Evolutionary conservation across 306 rosid species (phyloP), one percentile per base, ranked within the genome.

Genomic region (Erythrophleum fordii): DNA sequence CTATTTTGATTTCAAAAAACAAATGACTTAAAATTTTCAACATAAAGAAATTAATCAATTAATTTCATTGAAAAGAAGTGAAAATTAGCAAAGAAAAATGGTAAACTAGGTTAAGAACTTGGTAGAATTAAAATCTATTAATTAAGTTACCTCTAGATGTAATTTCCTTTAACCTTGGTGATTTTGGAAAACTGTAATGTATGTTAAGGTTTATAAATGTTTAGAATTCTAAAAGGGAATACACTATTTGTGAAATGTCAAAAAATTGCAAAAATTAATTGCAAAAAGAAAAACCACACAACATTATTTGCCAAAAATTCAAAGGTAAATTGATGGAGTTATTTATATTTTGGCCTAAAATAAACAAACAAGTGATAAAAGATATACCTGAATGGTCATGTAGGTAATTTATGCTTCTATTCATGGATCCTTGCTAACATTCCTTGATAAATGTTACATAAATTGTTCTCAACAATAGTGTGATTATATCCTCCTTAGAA

Each of bases 371-470:
- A 18, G 26, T 52, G 31, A 23, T 56, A 8, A 20, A 56, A 23
- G 3, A 25, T 37, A 59, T 23, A 25, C 65, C 65, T 59, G 37
- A 18, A 59, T 26, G 25, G 5, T 26, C 11, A 23, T 60, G 41
- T 4, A 64, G 34, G 45, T 34, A 35, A 23, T 11, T 0, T 69
- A 69, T 69, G 56, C 56, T 69, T n/a, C 12, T 23, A 9, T 69
- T 69, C 74, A 44, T 23, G 53, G 44, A 37, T 45, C 58, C 74
- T 26, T 46, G 55, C 74, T 56, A 69, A 25, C 55, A 69, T 13
- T 69, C 14, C 23, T 22, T 10, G 18, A 69, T 14, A 69, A 10
- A 69, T 41, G 56, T 44, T 25, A 69, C 37, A 41, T 22, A 23
- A 11, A 44, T n/a, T 23, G 55, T 23, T 14, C 28, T 69, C 74